phyloP scores from a whole-genome alignment of 495 filamentous ascomycete genomes.

The Hypoxylon perforatum region DNA sequence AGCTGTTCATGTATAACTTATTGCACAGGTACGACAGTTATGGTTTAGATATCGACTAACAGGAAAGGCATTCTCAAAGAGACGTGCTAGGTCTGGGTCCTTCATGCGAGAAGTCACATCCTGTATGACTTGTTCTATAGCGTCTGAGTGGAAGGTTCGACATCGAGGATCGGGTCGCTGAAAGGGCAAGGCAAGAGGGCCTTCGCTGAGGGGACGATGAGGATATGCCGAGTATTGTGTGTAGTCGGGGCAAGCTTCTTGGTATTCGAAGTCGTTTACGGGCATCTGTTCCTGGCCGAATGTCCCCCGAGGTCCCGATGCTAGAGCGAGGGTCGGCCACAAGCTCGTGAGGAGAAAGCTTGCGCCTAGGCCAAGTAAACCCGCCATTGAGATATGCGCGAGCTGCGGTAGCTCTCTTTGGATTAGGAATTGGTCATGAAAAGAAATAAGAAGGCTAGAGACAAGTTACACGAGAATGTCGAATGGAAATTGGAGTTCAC shows the following conservation, averaged over 20 bases:
- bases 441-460: not conserved
- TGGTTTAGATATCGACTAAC: conserved; percentile 28
- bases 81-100: conserved; percentile 87
- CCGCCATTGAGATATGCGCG: conserved; percentile 17
- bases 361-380: conserved; percentile 28
- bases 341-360: conserved; percentile 37
- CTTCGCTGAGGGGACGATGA: conserved; percentile 78
- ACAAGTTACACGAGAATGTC: conserved; percentile 2
- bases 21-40: conserved; percentile 22
- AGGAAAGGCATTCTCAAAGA: conserved; percentile 98
- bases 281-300: conserved; percentile 44
- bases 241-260: conserved; percentile 65
- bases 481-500: conserved; percentile 6
- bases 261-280: conserved; percentile 37
- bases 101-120: conserved; percentile 82
- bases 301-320: conserved; percentile 20
- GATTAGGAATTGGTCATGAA: conserved; percentile 30
- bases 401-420: conserved; percentile 25
- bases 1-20: not conserved
- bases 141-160: conserved; percentile 85
- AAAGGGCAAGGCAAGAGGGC: conserved; percentile 84
- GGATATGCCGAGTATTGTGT: conserved; percentile 59
- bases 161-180: conserved; percentile 85
- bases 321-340: conserved; percentile 11
- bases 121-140: conserved; percentile 87